Conservation (phyloP, 257 asterid species). For the Capsicum rhomboideum region DNA sequence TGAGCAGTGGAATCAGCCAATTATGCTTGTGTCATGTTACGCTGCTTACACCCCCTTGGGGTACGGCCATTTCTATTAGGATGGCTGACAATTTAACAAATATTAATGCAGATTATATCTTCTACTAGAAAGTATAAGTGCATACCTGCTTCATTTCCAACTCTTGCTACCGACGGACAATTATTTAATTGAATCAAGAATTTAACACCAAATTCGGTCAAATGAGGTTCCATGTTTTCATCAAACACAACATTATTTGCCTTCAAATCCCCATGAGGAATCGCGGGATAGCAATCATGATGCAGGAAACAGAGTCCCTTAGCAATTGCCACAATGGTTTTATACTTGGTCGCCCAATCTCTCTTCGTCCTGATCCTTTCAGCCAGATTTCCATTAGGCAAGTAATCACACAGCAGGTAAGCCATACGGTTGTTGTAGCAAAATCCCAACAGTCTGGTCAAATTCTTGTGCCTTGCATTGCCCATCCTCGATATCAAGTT, state of each 20-base stretch:
- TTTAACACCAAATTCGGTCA: slow-evolving; percentile 64
- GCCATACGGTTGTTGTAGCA: slow-evolving; percentile 56
- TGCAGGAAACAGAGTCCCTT: slow-evolving; percentile 74
- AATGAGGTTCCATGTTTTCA: slow-evolving; percentile 81
- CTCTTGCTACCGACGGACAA: slow-evolving; percentile 14
- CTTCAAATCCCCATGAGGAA: slow-evolving; percentile 76
- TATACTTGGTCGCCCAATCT: slow-evolving; percentile 68
- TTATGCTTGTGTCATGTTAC: too few species aligned
- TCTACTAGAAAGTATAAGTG: not conserved
- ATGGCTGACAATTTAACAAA: not conserved
- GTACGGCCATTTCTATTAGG: not conserved
- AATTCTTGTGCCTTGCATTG: slow-evolving; percentile 64
- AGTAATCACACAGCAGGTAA: slow-evolving; percentile 66
- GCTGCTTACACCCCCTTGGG: not conserved
- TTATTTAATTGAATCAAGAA: slow-evolving; percentile 28
- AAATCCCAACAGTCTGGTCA: slow-evolving; percentile 68
- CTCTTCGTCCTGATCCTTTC: slow-evolving; percentile 44
- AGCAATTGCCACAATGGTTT: slow-evolving; percentile 52
- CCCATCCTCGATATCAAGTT: slow-evolving; percentile 50
- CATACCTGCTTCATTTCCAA: slow-evolving; percentile 48
- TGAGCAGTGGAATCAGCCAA: not conserved
- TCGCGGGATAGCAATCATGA: slow-evolving; percentile 70
- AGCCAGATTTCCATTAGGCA: slow-evolving; percentile 57
- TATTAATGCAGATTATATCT: not conserved
- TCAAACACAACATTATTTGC: slow-evolving; percentile 58